phyloP scores from a whole-genome alignment of 2,329 filamentous ascomycete species.

The Alternaria brassicae region DNA sequence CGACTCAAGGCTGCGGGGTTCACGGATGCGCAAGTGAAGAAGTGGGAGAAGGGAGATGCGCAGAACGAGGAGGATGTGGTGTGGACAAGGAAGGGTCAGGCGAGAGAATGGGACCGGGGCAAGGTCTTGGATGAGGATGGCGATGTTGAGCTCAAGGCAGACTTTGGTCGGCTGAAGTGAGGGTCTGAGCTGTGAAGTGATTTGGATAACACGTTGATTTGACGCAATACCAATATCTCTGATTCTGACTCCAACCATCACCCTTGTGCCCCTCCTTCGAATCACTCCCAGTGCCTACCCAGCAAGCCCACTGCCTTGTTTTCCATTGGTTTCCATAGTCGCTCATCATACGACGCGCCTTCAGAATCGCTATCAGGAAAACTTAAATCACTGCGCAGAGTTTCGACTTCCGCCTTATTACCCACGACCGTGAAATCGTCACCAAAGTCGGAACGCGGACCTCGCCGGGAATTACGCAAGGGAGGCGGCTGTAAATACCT shows the following conservation, averaged over 20 bases:
- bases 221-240: neutral
- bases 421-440: neutral
- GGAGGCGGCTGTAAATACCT: neutral
- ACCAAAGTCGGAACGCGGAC: neutral
- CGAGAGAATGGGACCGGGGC: conserved; percentile 71
- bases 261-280: neutral
- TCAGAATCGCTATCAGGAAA: neutral
- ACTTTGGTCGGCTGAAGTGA: conserved; percentile 54
- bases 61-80: conserved; percentile 71
- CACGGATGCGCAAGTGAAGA: conserved; percentile 73
- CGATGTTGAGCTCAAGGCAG: conserved; percentile 58
- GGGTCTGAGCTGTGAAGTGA: neutral
- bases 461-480: neutral
- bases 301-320: neutral
- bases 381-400: neutral
- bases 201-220: neutral
- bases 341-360: neutral
- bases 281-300: conserved; percentile 2
- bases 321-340: neutral
- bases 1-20: conserved; percentile 80
- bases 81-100: conserved; percentile 75
- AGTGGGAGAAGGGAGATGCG: conserved; percentile 70
- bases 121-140: conserved; percentile 66
- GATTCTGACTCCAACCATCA: neutral
- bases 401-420: neutral